A percentile compares a stretch with the other conserved stretches of the same genome.
Conservation (phyloP, 768 basidiomycete genomes). For the Tephrocybe sp. region DNA sequence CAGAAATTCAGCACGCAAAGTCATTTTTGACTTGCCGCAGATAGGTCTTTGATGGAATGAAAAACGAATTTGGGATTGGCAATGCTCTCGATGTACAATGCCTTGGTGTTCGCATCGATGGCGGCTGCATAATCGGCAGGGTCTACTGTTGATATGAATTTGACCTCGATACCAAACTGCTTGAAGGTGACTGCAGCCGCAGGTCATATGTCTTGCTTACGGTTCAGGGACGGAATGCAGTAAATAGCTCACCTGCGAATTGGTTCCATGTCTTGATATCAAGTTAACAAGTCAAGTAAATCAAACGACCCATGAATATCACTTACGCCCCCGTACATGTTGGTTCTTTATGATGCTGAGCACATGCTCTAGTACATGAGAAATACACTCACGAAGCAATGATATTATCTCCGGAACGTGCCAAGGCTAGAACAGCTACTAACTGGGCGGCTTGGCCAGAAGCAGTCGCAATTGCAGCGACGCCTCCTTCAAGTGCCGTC, state of each 20-base stretch:
- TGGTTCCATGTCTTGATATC: conserved; percentile 61
- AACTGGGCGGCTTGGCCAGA: conserved; percentile 81
- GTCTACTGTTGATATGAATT: conserved; percentile 19
- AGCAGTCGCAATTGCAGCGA: conserved; percentile 69
- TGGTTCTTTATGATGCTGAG: conserved; percentile 37
- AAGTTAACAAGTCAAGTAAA: neutral
- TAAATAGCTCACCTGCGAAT: conserved; percentile 43
- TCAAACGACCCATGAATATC: neutral
- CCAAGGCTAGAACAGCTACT: conserved; percentile 61
- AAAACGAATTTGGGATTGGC: conserved; percentile 57
- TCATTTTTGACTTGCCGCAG: conserved; percentile 33
- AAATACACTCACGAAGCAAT: conserved; percentile 58
- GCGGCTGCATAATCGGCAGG: conserved; percentile 19
- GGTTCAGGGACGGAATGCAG: neutral
- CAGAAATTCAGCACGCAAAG: too few relatives aligned
- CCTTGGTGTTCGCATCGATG: conserved; percentile 59
- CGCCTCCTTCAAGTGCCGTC: conserved; percentile 76
- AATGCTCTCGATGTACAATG: conserved; percentile 55
- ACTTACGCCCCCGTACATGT: conserved; percentile 58
- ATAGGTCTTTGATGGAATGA: conserved; percentile 44
- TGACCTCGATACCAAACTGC: conserved; percentile 65
- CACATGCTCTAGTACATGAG: neutral
- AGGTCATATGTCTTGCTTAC: too few relatives aligned
- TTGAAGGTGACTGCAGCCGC: conserved; percentile 53
- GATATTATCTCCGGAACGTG: conserved; percentile 72